Evolutionary conservation across 352 stramenopile species (phyloP), one percentile per base, ranked within the genome.

Genomic region (Globisporangium irregulare): DNA sequence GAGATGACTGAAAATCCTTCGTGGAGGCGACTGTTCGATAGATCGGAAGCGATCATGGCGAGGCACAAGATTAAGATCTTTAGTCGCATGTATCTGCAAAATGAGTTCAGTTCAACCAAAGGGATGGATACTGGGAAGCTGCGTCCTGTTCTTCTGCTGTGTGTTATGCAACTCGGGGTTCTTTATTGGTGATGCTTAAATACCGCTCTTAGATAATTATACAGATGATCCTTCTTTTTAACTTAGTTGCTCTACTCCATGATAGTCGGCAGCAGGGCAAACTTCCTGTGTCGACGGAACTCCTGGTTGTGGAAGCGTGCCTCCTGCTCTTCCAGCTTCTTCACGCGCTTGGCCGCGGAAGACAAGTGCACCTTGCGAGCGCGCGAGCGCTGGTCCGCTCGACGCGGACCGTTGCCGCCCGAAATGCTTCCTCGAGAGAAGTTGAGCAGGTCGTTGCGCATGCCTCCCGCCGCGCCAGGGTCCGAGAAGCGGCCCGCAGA

Each of bases 311-410:
- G 79, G 64, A 92, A 92, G 20, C 84, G 81, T 15, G 86, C 86
- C 66, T 94, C 86, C 50, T 89, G 76, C 58, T 94, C 86, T 60
- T 94, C 86, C n/a, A 92, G 79, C 61, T 80, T 88, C 73, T 94
- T 92, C 10, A 92, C 81, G 57, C 86, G 86, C 79, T 94, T 94
- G 55, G 86, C 86, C 10, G 84, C 86, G 15, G 86, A 92, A 32
- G 86, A 94, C 65, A 92, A 72, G 60, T 94, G 84, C 62, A 94
- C 81, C 25, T 87, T 87, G 20, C 76, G 76, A 8, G 73, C 55
- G 25, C 86, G 84, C 24, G 68, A 77, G 59, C 84, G 79, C 24
- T 75, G 65, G 14, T 92, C 86, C 12, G 77, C 75, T 8, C 81
- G 76, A 7, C 81, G 81, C 9, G 56, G n/a, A 3, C 66, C 43